Base-by-base conservation (phyloP, 345 rosid genomes). In the Atalantia buxifolia region DNA sequence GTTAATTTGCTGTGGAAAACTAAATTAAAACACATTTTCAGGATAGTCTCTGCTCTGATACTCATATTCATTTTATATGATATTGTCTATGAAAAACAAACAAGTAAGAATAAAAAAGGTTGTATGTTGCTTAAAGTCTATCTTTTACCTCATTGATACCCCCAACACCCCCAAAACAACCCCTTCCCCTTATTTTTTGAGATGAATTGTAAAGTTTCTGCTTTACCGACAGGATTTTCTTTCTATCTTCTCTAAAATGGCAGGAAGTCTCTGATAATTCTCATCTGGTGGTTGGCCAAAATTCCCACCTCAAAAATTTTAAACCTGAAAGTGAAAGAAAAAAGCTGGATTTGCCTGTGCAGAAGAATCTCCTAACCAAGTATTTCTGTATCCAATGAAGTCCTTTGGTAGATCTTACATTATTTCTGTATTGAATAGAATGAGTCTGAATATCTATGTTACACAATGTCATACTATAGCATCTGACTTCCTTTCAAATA, bases 311-410 rank as follows among this genome's bases (percentile, higher is more conserved):
- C 27, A 90, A 84, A 82, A 83, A 69, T 69, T 83, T 78, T 74
- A 89, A 85, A 80, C 88, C 82, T 69, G 87, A 86, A 79, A 86
- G 61, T 76, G 86, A 85, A 80, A 92, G 84, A 84, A 91, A 87
- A 85, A 94, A 87, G 87, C 87, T 94, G 77, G 98, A 92, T 81
- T 87, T 92, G 84, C 99, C 98, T 8, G 92, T 90, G 82, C 98
- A 96, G 90, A 94, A 90, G 90, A 96, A 96, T 86, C 89, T 94
- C 68, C 87, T 94, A 69, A 94, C 98, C 9, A 91, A 92, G 82
- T 94, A 94, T 80, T 96, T 96, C 80, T 92, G 98, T 96, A 94
- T 96, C 99, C 99, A 62, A 78, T 22, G 40, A 72, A 79, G 79
- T 50, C 40, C 68, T 72, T 75, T 72, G 55, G 28, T 83, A 73